Conservation (phyloP, 179 eudicot species). For the Patellifolia procumbens region DNA sequence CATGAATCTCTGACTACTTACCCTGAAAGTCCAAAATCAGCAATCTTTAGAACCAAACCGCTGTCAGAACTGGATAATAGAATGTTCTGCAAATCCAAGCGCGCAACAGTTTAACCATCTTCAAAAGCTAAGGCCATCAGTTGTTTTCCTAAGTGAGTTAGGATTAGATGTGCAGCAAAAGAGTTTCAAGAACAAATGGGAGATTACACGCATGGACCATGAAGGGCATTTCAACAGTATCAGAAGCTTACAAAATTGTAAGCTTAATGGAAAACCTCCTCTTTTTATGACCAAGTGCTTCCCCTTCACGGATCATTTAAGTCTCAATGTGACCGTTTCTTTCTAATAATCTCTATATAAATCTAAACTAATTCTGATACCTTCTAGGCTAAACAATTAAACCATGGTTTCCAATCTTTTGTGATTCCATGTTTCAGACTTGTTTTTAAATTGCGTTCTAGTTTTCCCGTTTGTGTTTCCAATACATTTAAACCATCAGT, state of each 20-base stretch:
- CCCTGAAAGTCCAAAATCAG: slow-evolving; percentile 72
- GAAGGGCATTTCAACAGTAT: not conserved
- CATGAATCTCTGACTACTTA: slow-evolving; percentile 1
- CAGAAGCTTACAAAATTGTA: not conserved
- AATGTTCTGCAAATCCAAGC: slow-evolving; percentile 39
- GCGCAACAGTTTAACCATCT: not conserved
- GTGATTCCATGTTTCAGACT: not conserved
- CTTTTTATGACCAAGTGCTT: not conserved
- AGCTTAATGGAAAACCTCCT: not conserved
- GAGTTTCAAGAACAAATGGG: not conserved
- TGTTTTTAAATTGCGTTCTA: not conserved
- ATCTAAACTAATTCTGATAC: not conserved
- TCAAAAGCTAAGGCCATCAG: not conserved
- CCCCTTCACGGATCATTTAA: not conserved
- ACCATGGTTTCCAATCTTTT: too few relatives aligned
- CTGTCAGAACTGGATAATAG: slow-evolving; percentile 40
- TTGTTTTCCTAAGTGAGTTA: not conserved
- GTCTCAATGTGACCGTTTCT: not conserved
- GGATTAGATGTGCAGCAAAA: not conserved
- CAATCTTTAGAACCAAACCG: slow-evolving; percentile 46
- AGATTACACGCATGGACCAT: not conserved
- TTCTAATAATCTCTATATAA: not conserved
- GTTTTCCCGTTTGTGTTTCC: not conserved
- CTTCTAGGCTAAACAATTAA: not conserved
- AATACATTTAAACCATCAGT: not conserved